Evolutionary conservation across 345 rosid species (phyloP).

Genomic region (Populus simonii): DNA sequence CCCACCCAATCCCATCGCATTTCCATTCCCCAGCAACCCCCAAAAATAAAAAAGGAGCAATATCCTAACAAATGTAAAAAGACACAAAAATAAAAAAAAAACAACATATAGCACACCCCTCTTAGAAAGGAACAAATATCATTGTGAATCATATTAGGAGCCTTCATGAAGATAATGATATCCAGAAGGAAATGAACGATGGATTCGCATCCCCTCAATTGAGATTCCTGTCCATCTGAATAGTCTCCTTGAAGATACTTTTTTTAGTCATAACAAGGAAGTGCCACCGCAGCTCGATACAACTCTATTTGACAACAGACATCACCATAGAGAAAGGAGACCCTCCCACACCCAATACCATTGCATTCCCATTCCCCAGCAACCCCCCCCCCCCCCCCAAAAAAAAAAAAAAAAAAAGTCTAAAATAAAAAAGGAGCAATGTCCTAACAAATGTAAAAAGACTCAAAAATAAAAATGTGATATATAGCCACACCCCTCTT

Average conservation of each 20-base stretch:
- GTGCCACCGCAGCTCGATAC: conserved; percentile 25
- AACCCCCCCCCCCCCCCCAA: not conserved
- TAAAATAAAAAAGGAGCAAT: not conserved
- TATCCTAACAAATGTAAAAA: not conserved
- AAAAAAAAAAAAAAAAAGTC: no score
- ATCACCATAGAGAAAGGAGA: not conserved
- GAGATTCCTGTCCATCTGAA: conserved; percentile 49
- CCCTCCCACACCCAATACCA: not conserved
- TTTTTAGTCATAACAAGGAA: conserved; percentile 24
- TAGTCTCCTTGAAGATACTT: conserved; percentile 36
- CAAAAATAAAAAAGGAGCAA: not conserved
- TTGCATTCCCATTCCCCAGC: no score
- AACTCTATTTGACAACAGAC: conserved; percentile 5
- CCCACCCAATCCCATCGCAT: not conserved
- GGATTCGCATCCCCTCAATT: conserved; percentile 50
- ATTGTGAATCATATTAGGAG: conserved; percentile 71
- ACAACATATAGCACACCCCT: not conserved
- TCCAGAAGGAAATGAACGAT: conserved; percentile 59
- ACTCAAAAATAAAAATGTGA: not conserved
- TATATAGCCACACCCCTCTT: not conserved
- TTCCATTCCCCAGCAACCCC: not conserved
- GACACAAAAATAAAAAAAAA: not conserved
- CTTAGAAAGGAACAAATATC: conserved; percentile 65
- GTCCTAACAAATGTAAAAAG: not conserved
- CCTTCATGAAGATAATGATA: conserved; percentile 59